Evolutionary conservation across 2,329 filamentous ascomycete genomes (phyloP).

Genomic region (Rhinocladiella mackenziei): DNA sequence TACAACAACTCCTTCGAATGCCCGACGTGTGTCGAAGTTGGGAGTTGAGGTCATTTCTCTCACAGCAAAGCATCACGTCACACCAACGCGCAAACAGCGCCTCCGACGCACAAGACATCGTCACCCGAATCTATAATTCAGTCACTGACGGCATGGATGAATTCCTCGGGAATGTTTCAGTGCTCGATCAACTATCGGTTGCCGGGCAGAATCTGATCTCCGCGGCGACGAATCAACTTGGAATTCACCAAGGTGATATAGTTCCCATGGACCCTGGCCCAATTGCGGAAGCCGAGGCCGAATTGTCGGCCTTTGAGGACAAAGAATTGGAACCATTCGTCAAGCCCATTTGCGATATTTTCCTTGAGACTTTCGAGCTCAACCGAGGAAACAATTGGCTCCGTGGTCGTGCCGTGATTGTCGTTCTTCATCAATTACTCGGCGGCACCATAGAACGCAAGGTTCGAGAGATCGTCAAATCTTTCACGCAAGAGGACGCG

Average conservation of each 20-base stretch:
- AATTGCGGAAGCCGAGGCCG: constrained; percentile 78
- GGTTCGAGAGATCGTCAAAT: constrained; percentile 76
- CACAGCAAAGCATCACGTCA: constrained; percentile 73
- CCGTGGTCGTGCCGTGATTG: constrained; percentile 87
- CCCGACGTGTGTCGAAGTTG: constrained; percentile 92
- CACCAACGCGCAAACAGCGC: constrained; percentile 59
- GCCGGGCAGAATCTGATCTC: constrained; percentile 78
- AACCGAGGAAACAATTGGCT: constrained; percentile 97
- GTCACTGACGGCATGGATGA: constrained; percentile 98
- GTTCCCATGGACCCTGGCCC: constrained; percentile 47
- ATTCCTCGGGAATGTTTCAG: constrained; percentile 90
- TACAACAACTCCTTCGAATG: constrained; percentile 74
- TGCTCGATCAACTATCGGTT: constrained; percentile 87
- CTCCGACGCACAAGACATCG: constrained; percentile 72
- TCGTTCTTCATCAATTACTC: constrained; percentile 90
- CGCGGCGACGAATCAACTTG: constrained; percentile 50
- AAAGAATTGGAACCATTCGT: constrained; percentile 90
- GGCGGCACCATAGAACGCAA: constrained; percentile 96
- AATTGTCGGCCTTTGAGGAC: constrained; percentile 87
- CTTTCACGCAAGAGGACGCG: constrained; percentile 71
- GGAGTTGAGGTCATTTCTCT: constrained; percentile 87
- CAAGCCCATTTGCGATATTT: constrained; percentile 96
- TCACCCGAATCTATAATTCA: constrained; percentile 91
- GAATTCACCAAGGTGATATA: constrained; percentile 31
- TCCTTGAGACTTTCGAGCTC: constrained; percentile 90